Base-by-base conservation (phyloP, 176 grass and related monocot species). In the Olyra latifolia region DNA sequence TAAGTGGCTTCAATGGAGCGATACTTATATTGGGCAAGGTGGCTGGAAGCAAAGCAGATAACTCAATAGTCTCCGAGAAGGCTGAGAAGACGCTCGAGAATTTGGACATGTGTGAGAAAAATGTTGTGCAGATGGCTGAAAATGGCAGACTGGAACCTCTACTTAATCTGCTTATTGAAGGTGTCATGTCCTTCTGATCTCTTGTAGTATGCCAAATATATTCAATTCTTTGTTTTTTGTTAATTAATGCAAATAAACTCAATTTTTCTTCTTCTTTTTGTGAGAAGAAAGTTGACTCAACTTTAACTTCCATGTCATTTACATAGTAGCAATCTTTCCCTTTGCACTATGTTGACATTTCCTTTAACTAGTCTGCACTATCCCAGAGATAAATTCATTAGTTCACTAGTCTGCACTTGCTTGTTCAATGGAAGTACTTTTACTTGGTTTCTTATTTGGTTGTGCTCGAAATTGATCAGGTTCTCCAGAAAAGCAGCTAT, bases 71-170 rank as follows among this genome's bases (percentile, higher is more conserved):
- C 7, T 57, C 85, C 17, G 80, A 91, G 3, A 78, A 64, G 66
- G 92, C 89, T 81, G 83, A 91, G 24, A 55, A 59, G 68, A 87
- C 76, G 16, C 78, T 91, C 67, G 24, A 76, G 35, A 91, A 94
- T 79, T 47, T 94, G 66, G 92, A 88, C 27, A 87, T 67, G 16
- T 89, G 82, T 17, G 88, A 91, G 44, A 58, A 83, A 35, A 94
- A 87, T 67, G 75, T 86, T 0, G 80, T 82, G 80, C 86, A 81
- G 75, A 78, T 94, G 92, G 89, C 92, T 32, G 92, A 94, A 80
- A 91, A 91, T 86, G 92, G 92, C 53, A 74, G 92, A 58, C 48
- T 94, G 20, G 77, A 91, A 61, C 92, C 92, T 49, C 82, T 94
- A 47, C 78, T 94, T 63, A 85, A 78, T 45, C 86, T 86, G 30